Evolutionary conservation across 2,329 filamentous ascomycete species (phyloP).

Genomic region (Claviceps sp.): DNA sequence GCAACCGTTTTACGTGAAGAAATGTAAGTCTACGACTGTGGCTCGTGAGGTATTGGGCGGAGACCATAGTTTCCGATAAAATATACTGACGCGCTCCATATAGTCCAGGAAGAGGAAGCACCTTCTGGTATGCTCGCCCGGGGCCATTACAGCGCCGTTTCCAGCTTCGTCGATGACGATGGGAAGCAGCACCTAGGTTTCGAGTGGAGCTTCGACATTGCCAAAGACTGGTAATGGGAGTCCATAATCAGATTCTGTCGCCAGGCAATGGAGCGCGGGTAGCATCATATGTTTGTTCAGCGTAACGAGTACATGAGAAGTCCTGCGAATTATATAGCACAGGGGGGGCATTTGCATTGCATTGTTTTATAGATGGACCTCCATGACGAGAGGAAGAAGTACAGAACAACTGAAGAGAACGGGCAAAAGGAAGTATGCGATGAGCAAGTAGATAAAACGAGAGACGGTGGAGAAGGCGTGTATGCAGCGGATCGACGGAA

Average conservation of each 20-base stretch:
- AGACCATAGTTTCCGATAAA: not conserved
- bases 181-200: constrained; percentile 82
- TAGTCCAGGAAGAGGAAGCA: constrained; percentile 84
- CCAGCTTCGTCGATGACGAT: constrained; percentile 92
- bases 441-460: not conserved
- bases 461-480: not conserved
- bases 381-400: not conserved
- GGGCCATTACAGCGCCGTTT: constrained; percentile 79
- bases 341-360: not conserved
- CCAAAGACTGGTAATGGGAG: constrained; percentile 72
- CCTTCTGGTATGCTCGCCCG: constrained; percentile 82
- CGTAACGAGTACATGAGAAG: constrained; percentile 11
- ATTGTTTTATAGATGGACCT: not conserved
- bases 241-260: constrained; percentile 3
- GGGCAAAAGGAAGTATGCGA: not conserved
- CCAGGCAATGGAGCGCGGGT: not conserved
- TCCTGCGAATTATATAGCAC: constrained; percentile 4
- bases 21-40: constrained; percentile 49
- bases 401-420: not conserved
- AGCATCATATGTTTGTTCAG: constrained; percentile 5
- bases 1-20: constrained; percentile 76
- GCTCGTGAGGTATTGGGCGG: not conserved
- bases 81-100: not conserved
- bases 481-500: not conserved
- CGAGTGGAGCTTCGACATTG: constrained; percentile 92